A percentile compares a stretch with the other conserved stretches of the same genome.
These are phyloP conservation scores for Phlebiopsis gigantea DNA, from an alignment of 768 basidiomycete species.

Conservation along the genomic window DNA sequence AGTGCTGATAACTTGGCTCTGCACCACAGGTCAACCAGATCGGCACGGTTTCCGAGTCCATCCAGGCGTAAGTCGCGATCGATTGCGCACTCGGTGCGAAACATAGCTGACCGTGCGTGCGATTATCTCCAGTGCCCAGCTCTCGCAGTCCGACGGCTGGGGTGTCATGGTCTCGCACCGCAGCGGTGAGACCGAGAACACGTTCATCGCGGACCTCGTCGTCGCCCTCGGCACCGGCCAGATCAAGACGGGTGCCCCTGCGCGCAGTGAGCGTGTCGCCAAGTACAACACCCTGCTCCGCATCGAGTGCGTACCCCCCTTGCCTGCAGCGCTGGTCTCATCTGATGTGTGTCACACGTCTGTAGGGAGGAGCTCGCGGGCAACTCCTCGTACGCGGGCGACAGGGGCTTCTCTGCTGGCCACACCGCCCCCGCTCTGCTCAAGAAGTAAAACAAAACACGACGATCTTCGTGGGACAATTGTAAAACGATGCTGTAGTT, in stretches of 20 bases:
- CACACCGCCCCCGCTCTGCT: conserved; percentile 63
- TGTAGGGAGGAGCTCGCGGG: conserved; percentile 72
- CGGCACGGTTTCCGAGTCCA: conserved; percentile 97
- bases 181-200: conserved; percentile 97
- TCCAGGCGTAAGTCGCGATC: conserved; percentile 79
- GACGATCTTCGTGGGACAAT: no score
- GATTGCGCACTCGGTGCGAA: not conserved
- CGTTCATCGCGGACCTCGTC: conserved; percentile 90
- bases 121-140: conserved; percentile 73
- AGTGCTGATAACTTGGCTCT: conserved; percentile 3
- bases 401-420: conserved; percentile 76
- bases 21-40: conserved; percentile 82
- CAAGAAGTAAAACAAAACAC: conserved; percentile 38
- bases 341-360: conserved; percentile 1
- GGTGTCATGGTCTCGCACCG: conserved; percentile 99
- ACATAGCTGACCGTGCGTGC: not conserved
- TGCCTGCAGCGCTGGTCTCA: conserved; percentile 10
- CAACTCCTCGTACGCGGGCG: conserved; percentile 69
- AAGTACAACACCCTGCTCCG: conserved; percentile 90
- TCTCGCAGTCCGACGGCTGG: conserved; percentile 94
- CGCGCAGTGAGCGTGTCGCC: conserved; percentile 92
- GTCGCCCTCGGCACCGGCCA: conserved; percentile 91
- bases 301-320: conserved; percentile 64
- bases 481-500: no score
- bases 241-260: conserved; percentile 99